Conservation (phyloP, 768 basidiomycete genomes). For the Russula compacta region DNA sequence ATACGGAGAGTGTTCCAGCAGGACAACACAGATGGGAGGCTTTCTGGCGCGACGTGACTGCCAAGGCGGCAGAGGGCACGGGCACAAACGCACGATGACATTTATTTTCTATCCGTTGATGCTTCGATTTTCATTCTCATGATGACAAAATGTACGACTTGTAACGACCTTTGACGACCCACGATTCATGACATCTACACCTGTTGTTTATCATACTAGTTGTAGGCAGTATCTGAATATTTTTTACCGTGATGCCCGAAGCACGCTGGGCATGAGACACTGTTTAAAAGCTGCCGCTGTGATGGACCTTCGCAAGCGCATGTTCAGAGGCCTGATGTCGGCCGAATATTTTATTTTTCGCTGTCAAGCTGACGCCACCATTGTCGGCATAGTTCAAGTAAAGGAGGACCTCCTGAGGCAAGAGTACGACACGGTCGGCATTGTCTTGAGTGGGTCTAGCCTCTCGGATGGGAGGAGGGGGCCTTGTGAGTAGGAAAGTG, state of each 20-base stretch:
- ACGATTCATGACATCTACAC: conserved; percentile 6
- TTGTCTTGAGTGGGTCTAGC: no score
- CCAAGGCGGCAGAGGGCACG: conserved; percentile 3
- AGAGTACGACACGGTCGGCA: neutral
- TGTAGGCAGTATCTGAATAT: conserved; percentile 7
- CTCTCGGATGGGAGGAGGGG: no score
- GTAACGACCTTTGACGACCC: conserved; percentile 7
- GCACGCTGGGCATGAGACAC: neutral
- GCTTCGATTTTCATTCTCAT: neutral
- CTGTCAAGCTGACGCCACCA: neutral
- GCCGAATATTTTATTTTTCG: neutral
- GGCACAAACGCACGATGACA: neutral
- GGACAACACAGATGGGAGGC: conserved; percentile 13
- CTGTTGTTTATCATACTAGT: conserved; percentile 11
- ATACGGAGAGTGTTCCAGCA: neutral
- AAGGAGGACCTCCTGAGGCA: neutral
- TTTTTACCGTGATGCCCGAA: neutral
- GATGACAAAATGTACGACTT: conserved; percentile 4
- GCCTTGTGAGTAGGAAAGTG: no score
- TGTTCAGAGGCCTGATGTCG: neutral
- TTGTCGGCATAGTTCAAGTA: neutral
- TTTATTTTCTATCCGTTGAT: neutral
- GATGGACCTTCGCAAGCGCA: neutral
- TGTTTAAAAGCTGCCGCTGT: neutral
- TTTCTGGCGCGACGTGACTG: conserved; percentile 17